A percentile compares a stretch with the other conserved stretches of the same genome.
These are phyloP conservation scores for Eimeria necatrix DNA, from an alignment of 169 alveolate genomes.

Conservation along the genomic window DNA sequence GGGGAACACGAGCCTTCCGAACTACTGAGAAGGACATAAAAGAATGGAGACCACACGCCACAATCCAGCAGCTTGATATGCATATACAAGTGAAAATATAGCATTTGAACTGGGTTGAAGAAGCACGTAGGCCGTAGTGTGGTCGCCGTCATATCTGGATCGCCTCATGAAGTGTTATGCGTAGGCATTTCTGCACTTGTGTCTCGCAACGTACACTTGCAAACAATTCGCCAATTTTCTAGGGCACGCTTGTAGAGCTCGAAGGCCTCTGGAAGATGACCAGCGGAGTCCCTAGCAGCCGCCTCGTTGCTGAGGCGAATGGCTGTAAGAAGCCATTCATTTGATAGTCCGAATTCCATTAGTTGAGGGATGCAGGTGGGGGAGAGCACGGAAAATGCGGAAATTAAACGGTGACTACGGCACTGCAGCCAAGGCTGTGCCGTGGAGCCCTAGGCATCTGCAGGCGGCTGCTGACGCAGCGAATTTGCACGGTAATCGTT, in stretches of 20 bases:
- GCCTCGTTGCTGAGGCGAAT: slow-evolving; percentile 83
- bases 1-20: neutral
- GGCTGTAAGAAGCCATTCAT: slow-evolving; percentile 81
- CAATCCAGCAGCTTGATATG: too few relatives aligned
- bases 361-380: neutral
- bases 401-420: neutral
- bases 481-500: neutral
- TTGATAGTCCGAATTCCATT: slow-evolving; percentile 69
- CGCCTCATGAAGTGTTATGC: too few relatives aligned
- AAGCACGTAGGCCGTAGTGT: too few relatives aligned
- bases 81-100: too few relatives aligned
- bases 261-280: slow-evolving; percentile 81
- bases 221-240: slow-evolving; percentile 81
- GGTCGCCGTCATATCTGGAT: too few relatives aligned
- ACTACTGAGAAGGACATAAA: too few relatives aligned
- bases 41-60: too few relatives aligned
- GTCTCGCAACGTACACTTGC: slow-evolving; percentile 60
- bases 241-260: slow-evolving; percentile 84
- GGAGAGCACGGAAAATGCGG: neutral
- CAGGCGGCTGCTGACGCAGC: neutral
- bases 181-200: too few relatives aligned
- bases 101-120: too few relatives aligned
- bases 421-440: neutral
- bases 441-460: neutral
- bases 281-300: slow-evolving; percentile 81